These are phyloP conservation scores for Hymenochaete sp. DNA, from an alignment of 1,284 basidiomycete species.

Conservation along the genomic window DNA sequence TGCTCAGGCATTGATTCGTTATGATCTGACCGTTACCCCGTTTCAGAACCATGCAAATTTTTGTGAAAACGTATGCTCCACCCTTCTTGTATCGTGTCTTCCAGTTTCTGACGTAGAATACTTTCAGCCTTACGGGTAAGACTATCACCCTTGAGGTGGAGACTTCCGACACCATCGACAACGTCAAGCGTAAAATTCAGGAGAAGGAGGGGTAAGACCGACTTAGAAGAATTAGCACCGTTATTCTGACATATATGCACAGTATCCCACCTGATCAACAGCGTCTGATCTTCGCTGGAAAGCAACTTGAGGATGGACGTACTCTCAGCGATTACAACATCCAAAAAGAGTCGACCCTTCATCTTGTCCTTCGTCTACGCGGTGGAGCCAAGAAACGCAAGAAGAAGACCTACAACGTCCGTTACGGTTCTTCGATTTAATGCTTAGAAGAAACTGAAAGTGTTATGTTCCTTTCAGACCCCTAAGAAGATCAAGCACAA, in stretches of 20 bases:
- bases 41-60: constrained; percentile 80
- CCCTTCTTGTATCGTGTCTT: neutral
- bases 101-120: constrained; percentile 10
- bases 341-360: constrained; percentile 93
- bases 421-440: constrained; percentile 23
- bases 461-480: constrained; percentile 46
- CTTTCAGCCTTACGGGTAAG: constrained; percentile 88
- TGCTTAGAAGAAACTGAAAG: constrained; percentile 9
- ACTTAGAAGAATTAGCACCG: constrained; percentile 2
- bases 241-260: neutral
- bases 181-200: constrained; percentile 95
- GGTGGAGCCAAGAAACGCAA: constrained; percentile 99
- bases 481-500: constrained; percentile 99
- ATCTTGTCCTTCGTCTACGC: constrained; percentile 91
- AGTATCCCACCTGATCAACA: constrained; percentile 95
- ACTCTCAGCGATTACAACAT: constrained; percentile 91
- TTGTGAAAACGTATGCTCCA: constrained; percentile 81
- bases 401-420: constrained; percentile 96
- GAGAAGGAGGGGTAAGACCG: constrained; percentile 82
- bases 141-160: constrained; percentile 98
- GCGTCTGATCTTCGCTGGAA: constrained; percentile 96
- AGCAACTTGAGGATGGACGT: constrained; percentile 94
- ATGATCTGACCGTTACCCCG: constrained; percentile 1
- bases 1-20: neutral
- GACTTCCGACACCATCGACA: constrained; percentile 95